Percentiles rank a stretch among this genome's conserved stretches.
Conservation (phyloP, 1,139 yeast genomes). For the Hansenula anomala region DNA sequence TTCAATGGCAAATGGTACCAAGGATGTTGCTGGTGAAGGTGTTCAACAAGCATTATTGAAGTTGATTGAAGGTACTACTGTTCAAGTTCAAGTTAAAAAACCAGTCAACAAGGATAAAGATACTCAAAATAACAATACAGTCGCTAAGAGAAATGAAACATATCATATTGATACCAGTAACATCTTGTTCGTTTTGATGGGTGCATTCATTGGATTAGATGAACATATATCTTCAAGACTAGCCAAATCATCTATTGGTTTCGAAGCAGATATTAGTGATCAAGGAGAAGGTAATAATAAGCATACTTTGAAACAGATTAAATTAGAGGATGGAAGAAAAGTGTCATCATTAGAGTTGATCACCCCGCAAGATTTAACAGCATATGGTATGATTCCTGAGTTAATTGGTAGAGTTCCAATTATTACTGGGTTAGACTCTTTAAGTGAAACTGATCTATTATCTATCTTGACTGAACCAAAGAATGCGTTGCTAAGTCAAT, state of each 20-base stretch:
- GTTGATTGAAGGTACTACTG: slow-evolving; percentile 46
- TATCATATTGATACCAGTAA: slow-evolving; percentile 46
- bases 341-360: slow-evolving; percentile 37
- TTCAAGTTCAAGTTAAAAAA: slow-evolving; percentile 38
- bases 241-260: slow-evolving; percentile 18
- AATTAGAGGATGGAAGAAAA: slow-evolving; percentile 28
- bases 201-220: slow-evolving; percentile 53
- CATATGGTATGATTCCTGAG: slow-evolving; percentile 50
- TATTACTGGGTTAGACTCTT: slow-evolving; percentile 39
- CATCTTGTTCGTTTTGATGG: slow-evolving; percentile 47
- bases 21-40: slow-evolving; percentile 55
- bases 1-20: slow-evolving; percentile 35
- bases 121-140: slow-evolving; percentile 26
- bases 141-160: slow-evolving; percentile 31
- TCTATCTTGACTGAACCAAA: slow-evolving; percentile 47
- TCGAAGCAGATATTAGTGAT: slow-evolving; percentile 16
- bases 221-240: slow-evolving; percentile 36
- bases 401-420: slow-evolving; percentile 50
- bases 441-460: slow-evolving; percentile 36
- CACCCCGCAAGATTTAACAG: slow-evolving; percentile 41
- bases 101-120: slow-evolving; percentile 31
- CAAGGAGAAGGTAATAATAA: slow-evolving; percentile 9
- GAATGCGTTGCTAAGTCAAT: slow-evolving; percentile 44
- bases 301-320: slow-evolving; percentile 26
- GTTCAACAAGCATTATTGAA: slow-evolving; percentile 52